A percentile compares a stretch with the other conserved stretches of the same genome.
phyloP scores from a whole-genome alignment of 805 yeast species.

The Pichia phayaonensis region DNA sequence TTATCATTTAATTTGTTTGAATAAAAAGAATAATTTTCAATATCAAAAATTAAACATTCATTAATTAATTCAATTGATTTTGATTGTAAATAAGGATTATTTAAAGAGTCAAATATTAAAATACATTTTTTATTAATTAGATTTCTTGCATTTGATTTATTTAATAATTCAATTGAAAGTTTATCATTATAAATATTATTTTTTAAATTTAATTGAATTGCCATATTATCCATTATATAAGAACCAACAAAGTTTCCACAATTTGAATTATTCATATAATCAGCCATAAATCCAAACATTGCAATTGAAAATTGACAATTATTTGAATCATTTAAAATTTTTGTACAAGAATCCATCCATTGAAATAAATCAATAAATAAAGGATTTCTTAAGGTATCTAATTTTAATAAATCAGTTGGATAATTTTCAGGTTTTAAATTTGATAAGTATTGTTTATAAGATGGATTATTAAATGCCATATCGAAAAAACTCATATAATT shows the following conservation, averaged over 20 bases:
- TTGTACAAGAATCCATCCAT: constrained; percentile 45
- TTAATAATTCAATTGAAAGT: constrained; percentile 27
- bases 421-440: constrained; percentile 9
- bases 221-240: constrained; percentile 21
- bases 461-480: constrained; percentile 48
- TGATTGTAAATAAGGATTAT: constrained; percentile 6
- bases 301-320: constrained; percentile 46
- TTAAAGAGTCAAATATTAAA: constrained; percentile 21
- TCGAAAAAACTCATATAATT: constrained; percentile 53
- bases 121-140: constrained; percentile 39
- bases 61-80: constrained; percentile 17
- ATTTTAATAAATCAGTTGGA: constrained; percentile 1
- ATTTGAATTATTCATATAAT: constrained; percentile 18
- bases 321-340: constrained; percentile 39
- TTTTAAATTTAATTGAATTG: constrained; percentile 14
- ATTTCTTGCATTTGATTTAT: constrained; percentile 41
- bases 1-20: constrained; percentile 13
- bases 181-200: constrained; percentile 17
- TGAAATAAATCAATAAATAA: constrained; percentile 37
- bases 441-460: constrained; percentile 33
- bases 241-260: constrained; percentile 21
- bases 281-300: constrained; percentile 41
- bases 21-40: constrained; percentile 18
- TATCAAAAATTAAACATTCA: constrained; percentile 20
- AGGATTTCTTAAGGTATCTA: constrained; percentile 13